phyloP scores from a whole-genome alignment of 148 eudicot species.

The Vaccinium corymbosum region DNA sequence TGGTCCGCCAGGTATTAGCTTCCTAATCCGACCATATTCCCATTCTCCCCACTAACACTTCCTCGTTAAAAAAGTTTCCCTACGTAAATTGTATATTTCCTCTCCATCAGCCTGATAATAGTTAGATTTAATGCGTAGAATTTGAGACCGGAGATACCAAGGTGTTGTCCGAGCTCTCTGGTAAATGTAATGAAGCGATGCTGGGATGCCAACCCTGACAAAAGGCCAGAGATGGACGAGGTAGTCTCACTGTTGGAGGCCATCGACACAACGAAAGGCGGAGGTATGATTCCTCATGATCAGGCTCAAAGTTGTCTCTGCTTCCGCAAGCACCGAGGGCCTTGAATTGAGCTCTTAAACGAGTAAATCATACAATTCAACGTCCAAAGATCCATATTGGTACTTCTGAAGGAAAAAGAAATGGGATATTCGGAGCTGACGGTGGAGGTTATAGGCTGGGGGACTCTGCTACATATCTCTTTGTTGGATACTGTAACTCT shows the following conservation, averaged over 20 bases:
- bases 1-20: slow-evolving; percentile 79
- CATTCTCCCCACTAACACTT: background rate
- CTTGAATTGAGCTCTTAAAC: slow-evolving; percentile 27
- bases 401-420: background rate
- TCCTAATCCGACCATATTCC: background rate
- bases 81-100: background rate
- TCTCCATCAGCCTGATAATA: slow-evolving; percentile 1
- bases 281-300: slow-evolving; percentile 93
- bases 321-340: slow-evolving; percentile 77
- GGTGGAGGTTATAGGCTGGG: slow-evolving; percentile 17
- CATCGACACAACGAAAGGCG: slow-evolving; percentile 90
- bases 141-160: slow-evolving; percentile 90
- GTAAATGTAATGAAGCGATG: slow-evolving; percentile 92
- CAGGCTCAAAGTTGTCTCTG: slow-evolving; percentile 86
- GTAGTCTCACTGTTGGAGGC: slow-evolving; percentile 85
- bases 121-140: slow-evolving; percentile 41
- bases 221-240: slow-evolving; percentile 95
- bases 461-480: slow-evolving; percentile 15
- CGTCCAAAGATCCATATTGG: slow-evolving; percentile 12
- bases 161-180: slow-evolving; percentile 93
- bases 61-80: background rate
- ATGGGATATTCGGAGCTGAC: slow-evolving; percentile 16
- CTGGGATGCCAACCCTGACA: slow-evolving; percentile 98
- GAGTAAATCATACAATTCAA: background rate
- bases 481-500: background rate